Evolutionary conservation across 495 filamentous ascomycete genomes (phyloP).

Genomic region (Sordaria brevicollis): DNA sequence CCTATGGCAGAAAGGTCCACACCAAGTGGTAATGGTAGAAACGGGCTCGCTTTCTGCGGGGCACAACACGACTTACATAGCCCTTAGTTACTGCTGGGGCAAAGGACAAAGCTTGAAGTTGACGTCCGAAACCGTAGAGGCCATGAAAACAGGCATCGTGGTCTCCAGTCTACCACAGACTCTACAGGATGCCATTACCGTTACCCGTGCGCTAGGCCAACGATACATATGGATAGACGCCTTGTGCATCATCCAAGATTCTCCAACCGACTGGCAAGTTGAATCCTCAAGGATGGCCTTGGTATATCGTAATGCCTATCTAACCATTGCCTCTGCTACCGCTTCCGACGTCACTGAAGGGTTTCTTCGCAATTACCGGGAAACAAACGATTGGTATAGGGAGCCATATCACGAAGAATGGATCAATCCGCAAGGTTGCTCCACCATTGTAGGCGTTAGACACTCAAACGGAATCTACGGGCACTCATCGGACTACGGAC

Average conservation of each 20-base stretch:
- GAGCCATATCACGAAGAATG: not conserved
- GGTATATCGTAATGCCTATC: slow-evolving; percentile 1
- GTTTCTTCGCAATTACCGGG: not conserved
- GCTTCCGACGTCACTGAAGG: not conserved
- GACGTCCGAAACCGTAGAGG: not conserved
- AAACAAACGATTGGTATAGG: not conserved
- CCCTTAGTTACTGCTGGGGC: slow-evolving; percentile 4
- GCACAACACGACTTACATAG: not conserved
- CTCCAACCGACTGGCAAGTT: slow-evolving; percentile 1
- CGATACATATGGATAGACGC: slow-evolving; percentile 1
- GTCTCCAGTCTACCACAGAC: not conserved
- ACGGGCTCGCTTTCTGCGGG: not conserved
- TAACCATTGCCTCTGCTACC: slow-evolving; percentile 1
- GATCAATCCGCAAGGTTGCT: not conserved
- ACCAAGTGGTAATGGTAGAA: not conserved
- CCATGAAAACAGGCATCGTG: not conserved
- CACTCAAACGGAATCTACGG: not conserved
- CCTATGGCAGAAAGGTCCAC: not conserved
- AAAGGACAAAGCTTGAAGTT: not conserved
- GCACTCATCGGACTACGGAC: not conserved
- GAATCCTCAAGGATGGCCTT: slow-evolving; percentile 5
- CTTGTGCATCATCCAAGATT: slow-evolving; percentile 4
- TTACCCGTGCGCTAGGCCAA: not conserved
- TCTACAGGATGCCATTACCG: not conserved
- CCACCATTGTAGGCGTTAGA: not conserved